Conservation (phyloP, 2,329 filamentous ascomycete genomes). For the Cladobotryum mycophilum region DNA sequence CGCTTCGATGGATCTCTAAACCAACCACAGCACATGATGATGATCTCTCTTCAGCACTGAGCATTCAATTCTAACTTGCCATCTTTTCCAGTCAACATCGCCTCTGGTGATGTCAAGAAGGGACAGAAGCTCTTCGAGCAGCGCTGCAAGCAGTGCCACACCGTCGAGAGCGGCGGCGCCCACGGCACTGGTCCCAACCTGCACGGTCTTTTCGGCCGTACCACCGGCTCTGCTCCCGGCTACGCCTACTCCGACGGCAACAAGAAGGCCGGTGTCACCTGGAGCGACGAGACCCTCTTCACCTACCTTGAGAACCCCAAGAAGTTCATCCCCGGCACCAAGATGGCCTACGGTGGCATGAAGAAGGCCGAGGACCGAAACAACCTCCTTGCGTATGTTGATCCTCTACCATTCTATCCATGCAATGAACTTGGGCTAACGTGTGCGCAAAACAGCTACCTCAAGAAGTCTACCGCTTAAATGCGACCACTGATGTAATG, state of each 20-base stretch:
- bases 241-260: conserved; percentile 99
- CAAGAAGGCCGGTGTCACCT: conserved; percentile 90
- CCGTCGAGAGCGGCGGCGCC: conserved; percentile 77
- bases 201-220: conserved; percentile 94
- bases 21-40: neutral
- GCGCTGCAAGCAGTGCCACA: conserved; percentile 98
- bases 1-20: neutral
- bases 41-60: neutral
- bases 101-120: conserved; percentile 82
- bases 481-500: conserved; percentile 25
- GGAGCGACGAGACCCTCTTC: conserved; percentile 85
- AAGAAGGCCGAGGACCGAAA: conserved; percentile 99
- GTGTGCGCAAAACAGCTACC: conserved; percentile 43
- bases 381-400: conserved; percentile 88
- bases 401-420: neutral
- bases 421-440: conserved; percentile 18
- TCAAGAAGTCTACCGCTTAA: conserved; percentile 66
- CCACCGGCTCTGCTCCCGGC: conserved; percentile 84
- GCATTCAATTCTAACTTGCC: neutral
- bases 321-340: conserved; percentile 99
- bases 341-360: conserved; percentile 99
- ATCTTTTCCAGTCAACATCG: neutral
- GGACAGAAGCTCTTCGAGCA: conserved; percentile 99
- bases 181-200: conserved; percentile 99
- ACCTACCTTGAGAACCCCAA: conserved; percentile 99